Percentiles rank a stretch among this genome's conserved stretches.
Conservation (phyloP, 2,329 filamentous ascomycete species). For the Grosmannia huntii region DNA sequence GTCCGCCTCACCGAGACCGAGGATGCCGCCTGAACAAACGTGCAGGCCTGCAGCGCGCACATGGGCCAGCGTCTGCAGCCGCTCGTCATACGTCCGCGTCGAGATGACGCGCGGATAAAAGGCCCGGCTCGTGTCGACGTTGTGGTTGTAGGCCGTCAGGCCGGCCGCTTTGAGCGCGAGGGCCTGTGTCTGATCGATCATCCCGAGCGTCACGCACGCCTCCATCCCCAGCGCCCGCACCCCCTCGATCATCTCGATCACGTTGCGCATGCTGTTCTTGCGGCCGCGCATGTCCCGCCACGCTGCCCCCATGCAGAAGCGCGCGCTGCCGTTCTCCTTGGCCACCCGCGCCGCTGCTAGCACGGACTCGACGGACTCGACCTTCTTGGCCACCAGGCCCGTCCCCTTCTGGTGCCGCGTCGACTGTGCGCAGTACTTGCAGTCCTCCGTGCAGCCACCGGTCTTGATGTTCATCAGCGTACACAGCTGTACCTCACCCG, state of each 20-base stretch:
- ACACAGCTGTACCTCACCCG: slow-evolving; percentile 77
- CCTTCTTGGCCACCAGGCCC: slow-evolving; percentile 66
- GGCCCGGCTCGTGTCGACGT: slow-evolving; percentile 80
- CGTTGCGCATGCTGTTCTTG: slow-evolving; percentile 70
- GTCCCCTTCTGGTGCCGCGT: slow-evolving; percentile 66
- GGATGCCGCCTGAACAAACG: slow-evolving; percentile 80
- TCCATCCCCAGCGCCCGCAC: slow-evolving; percentile 78
- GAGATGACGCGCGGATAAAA: slow-evolving; percentile 81
- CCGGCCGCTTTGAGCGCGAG: slow-evolving; percentile 72
- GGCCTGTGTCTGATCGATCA: slow-evolving; percentile 76
- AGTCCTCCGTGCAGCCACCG: slow-evolving; percentile 83
- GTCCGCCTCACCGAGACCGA: slow-evolving; percentile 69
- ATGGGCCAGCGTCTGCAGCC: slow-evolving; percentile 63
- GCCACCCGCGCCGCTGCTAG: slow-evolving; percentile 65
- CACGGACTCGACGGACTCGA: slow-evolving; percentile 69
- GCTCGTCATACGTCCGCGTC: slow-evolving; percentile 77
- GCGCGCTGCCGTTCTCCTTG: slow-evolving; percentile 71
- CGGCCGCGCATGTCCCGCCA: slow-evolving; percentile 91
- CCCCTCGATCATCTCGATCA: slow-evolving; percentile 74
- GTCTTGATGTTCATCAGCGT: slow-evolving; percentile 97
- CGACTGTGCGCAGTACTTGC: slow-evolving; percentile 84
- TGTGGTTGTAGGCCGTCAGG: slow-evolving; percentile 88
- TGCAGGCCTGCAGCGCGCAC: slow-evolving; percentile 80
- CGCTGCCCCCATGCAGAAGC: slow-evolving; percentile 91
- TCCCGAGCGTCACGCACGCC: slow-evolving; percentile 83